Conservation (phyloP, 176 grass and related monocot genomes). For the Carex parvula region DNA sequence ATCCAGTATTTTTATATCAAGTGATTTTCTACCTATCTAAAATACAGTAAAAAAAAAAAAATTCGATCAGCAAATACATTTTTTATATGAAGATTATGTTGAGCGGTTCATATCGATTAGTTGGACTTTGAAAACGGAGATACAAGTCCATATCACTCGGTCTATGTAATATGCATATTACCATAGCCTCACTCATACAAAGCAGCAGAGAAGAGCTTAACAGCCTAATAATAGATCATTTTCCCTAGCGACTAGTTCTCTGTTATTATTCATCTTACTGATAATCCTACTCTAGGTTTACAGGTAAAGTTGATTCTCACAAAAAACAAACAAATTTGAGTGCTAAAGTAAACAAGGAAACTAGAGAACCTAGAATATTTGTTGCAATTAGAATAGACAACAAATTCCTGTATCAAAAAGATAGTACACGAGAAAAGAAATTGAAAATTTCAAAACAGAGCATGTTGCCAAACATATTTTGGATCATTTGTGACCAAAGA, state of each 20-base stretch:
- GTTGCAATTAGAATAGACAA: not conserved
- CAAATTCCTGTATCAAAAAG: not conserved
- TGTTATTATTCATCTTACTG: not conserved
- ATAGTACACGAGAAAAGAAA: not conserved
- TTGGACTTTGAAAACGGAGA: too few relatives aligned
- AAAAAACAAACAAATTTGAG: not conserved
- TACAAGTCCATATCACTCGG: too few relatives aligned
- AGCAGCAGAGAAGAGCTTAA: not conserved
- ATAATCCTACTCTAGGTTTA: constrained; percentile 16
- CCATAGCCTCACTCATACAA: not conserved
- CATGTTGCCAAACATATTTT: constrained; percentile 14
- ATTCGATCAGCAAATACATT: too few relatives aligned
- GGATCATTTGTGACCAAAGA: constrained; percentile 39
- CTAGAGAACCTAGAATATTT: not conserved
- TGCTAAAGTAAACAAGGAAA: not conserved
- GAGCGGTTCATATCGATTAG: too few relatives aligned
- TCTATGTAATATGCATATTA: too few relatives aligned
- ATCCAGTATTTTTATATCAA: too few relatives aligned
- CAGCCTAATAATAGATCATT: not conserved
- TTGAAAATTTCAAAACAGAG: not conserved
- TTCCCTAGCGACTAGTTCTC: not conserved
- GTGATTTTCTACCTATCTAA: too few relatives aligned
- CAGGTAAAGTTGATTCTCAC: constrained; percentile 5
- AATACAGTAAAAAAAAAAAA: too few relatives aligned
- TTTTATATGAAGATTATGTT: too few relatives aligned